Conservation (phyloP, 2,329 filamentous ascomycete genomes). For the Colletotrichum euphorbiae region DNA sequence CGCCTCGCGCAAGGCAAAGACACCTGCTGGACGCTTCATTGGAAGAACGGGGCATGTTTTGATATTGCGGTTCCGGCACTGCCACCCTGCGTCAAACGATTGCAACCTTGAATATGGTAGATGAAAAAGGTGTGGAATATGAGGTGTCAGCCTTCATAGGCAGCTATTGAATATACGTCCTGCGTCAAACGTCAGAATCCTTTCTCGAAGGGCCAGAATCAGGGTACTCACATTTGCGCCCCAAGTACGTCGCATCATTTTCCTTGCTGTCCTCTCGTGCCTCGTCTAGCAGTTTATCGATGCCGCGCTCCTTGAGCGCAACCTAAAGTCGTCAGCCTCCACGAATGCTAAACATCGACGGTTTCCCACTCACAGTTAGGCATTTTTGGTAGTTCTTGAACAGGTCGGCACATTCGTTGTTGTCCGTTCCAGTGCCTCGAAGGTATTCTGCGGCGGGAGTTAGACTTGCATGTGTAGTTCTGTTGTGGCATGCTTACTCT, state of each 20-base stretch:
- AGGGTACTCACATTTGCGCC: constrained; percentile 54
- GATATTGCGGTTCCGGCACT: constrained; percentile 33
- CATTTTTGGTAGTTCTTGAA: constrained; percentile 93
- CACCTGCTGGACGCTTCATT: constrained; percentile 26
- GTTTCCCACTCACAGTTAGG: constrained; percentile 69
- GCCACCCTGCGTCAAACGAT: constrained; percentile 23
- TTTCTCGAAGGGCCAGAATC: too few relatives aligned
- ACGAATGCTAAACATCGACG: background rate
- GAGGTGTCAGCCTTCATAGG: too few relatives aligned
- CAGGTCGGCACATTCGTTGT: constrained; percentile 84
- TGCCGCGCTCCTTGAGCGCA: constrained; percentile 87
- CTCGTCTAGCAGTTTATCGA: constrained; percentile 92
- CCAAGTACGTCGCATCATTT: constrained; percentile 72
- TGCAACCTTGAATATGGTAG: constrained; percentile 30
- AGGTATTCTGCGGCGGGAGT: constrained; percentile 77
- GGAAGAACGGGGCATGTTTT: constrained; percentile 19
- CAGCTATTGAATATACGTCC: constrained; percentile 13
- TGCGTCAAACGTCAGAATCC: constrained; percentile 30
- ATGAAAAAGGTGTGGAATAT: constrained; percentile 8
- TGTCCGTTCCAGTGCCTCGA: constrained; percentile 82
- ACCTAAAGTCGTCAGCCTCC: constrained; percentile 62
- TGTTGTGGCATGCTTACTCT: constrained; percentile 72
- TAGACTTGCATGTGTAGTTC: too few relatives aligned
- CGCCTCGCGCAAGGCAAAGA: constrained; percentile 13
- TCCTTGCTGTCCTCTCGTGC: constrained; percentile 90